These are phyloP conservation scores for Udeniomyces megalosporus DNA, from an alignment of 768 basidiomycete genomes.

Conservation along the genomic window DNA sequence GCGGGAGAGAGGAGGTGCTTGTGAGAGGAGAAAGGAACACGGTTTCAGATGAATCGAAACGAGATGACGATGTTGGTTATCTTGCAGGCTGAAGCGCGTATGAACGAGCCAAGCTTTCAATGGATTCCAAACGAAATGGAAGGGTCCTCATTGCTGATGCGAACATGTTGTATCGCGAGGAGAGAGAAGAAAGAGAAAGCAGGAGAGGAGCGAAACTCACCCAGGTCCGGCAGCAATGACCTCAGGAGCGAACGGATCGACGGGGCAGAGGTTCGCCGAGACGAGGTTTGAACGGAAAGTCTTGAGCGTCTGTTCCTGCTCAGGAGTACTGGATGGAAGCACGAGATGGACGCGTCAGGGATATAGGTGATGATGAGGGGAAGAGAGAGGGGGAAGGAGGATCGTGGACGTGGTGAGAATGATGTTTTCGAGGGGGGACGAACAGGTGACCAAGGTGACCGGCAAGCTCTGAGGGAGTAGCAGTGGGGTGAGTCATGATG, in stretches of 20 bases:
- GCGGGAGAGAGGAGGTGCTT: background rate
- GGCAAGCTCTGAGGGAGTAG: slow-evolving; percentile 30
- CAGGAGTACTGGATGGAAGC: slow-evolving; percentile 18
- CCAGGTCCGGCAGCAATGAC: slow-evolving; percentile 12
- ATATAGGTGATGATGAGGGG: background rate
- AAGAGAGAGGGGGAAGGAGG: slow-evolving; percentile 26
- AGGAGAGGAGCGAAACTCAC: background rate
- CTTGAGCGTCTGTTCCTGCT: slow-evolving; percentile 49
- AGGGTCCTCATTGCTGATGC: too few relatives aligned
- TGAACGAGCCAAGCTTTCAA: too few relatives aligned
- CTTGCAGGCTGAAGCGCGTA: too few relatives aligned
- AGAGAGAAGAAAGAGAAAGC: background rate
- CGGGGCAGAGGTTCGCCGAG: slow-evolving; percentile 24
- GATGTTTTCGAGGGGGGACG: background rate
- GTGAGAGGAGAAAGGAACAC: background rate
- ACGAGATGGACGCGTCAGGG: background rate
- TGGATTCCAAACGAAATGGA: too few relatives aligned
- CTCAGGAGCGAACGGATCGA: slow-evolving; percentile 15
- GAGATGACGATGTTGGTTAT: too few relatives aligned
- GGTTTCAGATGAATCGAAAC: too few relatives aligned
- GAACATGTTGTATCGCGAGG: too few relatives aligned
- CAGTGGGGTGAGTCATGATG: too few relatives aligned
- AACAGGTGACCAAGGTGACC: slow-evolving; percentile 51
- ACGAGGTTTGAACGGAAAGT: slow-evolving; percentile 52
- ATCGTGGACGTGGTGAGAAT: background rate